Conservation (phyloP, 2,329 filamentous ascomycete species). For the Celoporthe dispersa region DNA sequence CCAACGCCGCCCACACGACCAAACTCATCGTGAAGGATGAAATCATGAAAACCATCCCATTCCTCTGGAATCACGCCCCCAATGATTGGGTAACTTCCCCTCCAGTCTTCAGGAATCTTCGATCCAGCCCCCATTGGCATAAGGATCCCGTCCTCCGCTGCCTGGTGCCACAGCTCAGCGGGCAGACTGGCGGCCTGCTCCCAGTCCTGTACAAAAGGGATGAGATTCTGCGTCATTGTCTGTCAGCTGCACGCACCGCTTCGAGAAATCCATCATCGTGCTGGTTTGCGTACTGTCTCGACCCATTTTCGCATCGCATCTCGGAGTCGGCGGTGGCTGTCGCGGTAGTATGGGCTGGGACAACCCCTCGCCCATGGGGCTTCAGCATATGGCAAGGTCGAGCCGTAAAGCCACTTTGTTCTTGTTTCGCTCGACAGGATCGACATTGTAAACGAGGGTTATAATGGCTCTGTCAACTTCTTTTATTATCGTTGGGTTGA, state of each 20-base stretch:
- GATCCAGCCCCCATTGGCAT: conserved; percentile 29
- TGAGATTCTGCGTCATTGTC: conserved; percentile 22
- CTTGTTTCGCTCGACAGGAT: conserved; percentile 14
- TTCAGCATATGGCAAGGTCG: conserved; percentile 25
- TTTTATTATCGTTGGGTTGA: too few species aligned
- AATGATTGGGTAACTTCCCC: conserved; percentile 32
- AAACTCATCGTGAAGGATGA: conserved; percentile 43
- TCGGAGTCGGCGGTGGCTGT: conserved; percentile 27
- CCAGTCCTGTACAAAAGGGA: conserved; percentile 25
- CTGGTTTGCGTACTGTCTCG: conserved; percentile 17
- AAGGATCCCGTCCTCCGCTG: conserved; percentile 26
- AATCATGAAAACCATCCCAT: conserved; percentile 45
- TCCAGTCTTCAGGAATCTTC: conserved; percentile 19
- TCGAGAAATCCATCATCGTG: background rate
- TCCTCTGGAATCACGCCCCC: conserved; percentile 36
- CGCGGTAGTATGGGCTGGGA: conserved; percentile 26
- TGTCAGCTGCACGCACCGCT: background rate
- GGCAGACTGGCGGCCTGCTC: conserved; percentile 22
- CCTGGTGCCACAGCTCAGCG: conserved; percentile 17
- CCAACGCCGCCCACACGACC: conserved; percentile 35
- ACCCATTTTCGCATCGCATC: conserved; percentile 30
- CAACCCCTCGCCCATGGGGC: conserved; percentile 28
- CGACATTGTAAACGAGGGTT: conserved; percentile 24
- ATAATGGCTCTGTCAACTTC: too few species aligned
- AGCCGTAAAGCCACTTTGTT: conserved; percentile 27